These are phyloP conservation scores for Aspergillus biplanus DNA, from an alignment of 495 filamentous ascomycete genomes.

Conservation along the genomic window DNA sequence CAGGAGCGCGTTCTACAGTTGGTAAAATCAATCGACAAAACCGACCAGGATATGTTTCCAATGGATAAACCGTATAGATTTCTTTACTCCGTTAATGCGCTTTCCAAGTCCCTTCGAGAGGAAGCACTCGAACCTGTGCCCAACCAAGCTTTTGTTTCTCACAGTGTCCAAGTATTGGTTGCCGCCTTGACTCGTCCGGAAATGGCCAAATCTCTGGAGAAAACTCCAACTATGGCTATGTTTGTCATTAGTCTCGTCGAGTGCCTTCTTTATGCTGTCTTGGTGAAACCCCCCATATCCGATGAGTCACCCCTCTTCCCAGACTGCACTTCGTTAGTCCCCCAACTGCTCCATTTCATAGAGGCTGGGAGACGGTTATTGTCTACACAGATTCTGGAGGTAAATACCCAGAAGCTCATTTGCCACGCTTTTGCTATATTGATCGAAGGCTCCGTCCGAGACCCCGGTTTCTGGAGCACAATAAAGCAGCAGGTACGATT, in stretches of 20 bases:
- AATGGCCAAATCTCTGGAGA: slow-evolving; percentile 29
- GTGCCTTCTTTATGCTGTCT: slow-evolving; percentile 39
- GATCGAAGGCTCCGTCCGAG: slow-evolving; percentile 66
- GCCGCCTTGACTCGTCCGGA: slow-evolving; percentile 43
- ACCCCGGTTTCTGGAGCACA: slow-evolving; percentile 58
- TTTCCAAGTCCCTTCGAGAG: slow-evolving; percentile 56
- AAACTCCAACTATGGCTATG: slow-evolving; percentile 27
- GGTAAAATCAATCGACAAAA: slow-evolving; percentile 56
- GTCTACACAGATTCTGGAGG: slow-evolving; percentile 9
- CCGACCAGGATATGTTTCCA: slow-evolving; percentile 66
- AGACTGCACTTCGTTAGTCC: slow-evolving; percentile 30
- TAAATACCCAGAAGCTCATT: slow-evolving; percentile 41
- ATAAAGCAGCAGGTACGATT: slow-evolving; percentile 54
- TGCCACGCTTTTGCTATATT: slow-evolving; percentile 64
- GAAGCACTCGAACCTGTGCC: slow-evolving; percentile 42
- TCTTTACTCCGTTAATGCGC: slow-evolving; percentile 71
- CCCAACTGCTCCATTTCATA: slow-evolving; percentile 37
- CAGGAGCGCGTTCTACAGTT: slow-evolving; percentile 62
- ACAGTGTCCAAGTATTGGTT: slow-evolving; percentile 47
- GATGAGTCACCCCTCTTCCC: slow-evolving; percentile 23
- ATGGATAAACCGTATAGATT: slow-evolving; percentile 71
- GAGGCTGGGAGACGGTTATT: slow-evolving; percentile 29
- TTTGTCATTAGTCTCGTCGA: slow-evolving; percentile 42
- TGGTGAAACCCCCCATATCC: slow-evolving; percentile 22
- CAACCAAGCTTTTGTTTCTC: slow-evolving; percentile 44